Evolutionary conservation across 495 filamentous ascomycete genomes (phyloP).

Genomic region (Penicillium manginii): DNA sequence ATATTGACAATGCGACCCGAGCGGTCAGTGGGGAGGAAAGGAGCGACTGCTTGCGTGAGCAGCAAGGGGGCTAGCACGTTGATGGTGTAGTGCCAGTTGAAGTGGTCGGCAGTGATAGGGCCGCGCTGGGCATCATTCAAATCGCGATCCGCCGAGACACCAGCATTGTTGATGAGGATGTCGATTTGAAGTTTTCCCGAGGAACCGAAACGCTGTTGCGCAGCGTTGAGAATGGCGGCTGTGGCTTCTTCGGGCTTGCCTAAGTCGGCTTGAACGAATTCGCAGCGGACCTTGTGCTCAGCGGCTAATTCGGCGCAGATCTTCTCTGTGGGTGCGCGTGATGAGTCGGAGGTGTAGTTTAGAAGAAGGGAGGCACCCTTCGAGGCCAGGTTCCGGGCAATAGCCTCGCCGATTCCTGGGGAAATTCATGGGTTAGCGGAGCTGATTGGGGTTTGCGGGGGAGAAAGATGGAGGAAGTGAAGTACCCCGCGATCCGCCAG

Average conservation of each 20-base stretch:
- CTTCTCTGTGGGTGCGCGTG: constrained; percentile 41
- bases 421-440: constrained; percentile 10
- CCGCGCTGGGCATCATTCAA: constrained; percentile 59
- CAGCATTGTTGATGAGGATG: constrained; percentile 90
- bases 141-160: constrained; percentile 61
- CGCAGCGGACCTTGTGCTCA: constrained; percentile 45
- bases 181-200: constrained; percentile 70
- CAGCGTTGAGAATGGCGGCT: constrained; percentile 35
- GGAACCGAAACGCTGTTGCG: constrained; percentile 55
- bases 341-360: constrained; percentile 70
- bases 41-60: constrained; percentile 69
- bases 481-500: constrained; percentile 75
- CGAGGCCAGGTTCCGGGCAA: constrained; percentile 73
- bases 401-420: constrained; percentile 84
- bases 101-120: constrained; percentile 57
- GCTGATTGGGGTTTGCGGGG: not conserved
- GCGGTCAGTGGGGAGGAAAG: constrained; percentile 73
- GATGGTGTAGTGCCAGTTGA: constrained; percentile 71
- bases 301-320: constrained; percentile 49
- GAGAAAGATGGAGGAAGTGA: constrained; percentile 17
- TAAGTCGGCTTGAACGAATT: constrained; percentile 62
- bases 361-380: constrained; percentile 73
- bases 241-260: constrained; percentile 45
- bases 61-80: constrained; percentile 89
- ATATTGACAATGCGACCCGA: constrained; percentile 81